Evolutionary conservation across 1,139 yeast species (phyloP).

Genomic region (Kurtzmaniella quercitrusa): DNA sequence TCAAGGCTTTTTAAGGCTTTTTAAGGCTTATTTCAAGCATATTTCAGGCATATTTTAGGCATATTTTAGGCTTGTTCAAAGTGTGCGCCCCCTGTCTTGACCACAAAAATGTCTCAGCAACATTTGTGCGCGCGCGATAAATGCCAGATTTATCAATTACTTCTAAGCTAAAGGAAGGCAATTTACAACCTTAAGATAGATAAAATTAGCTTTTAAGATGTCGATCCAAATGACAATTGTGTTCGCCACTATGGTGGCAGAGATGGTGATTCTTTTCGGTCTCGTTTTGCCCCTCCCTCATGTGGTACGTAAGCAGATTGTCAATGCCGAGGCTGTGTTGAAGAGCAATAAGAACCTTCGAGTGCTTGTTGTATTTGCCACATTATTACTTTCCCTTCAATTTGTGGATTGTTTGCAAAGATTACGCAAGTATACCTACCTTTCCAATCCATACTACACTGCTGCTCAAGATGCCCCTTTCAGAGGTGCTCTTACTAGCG

Average conservation of each 20-base stretch:
- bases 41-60: too few species aligned
- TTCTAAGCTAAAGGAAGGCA: not conserved
- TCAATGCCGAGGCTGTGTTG: constrained; percentile 31
- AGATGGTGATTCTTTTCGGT: constrained; percentile 51
- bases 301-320: constrained; percentile 44
- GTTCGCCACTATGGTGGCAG: constrained; percentile 43
- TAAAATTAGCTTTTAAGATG: constrained; percentile 20
- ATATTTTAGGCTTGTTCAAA: too few species aligned
- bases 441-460: constrained; percentile 25
- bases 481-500: constrained; percentile 14
- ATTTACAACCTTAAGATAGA: not conserved
- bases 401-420: constrained; percentile 58
- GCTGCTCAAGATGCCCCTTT: constrained; percentile 8
- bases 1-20: too few species aligned
- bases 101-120: too few species aligned
- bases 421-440: constrained; percentile 28
- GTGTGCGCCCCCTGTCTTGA: too few species aligned
- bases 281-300: constrained; percentile 64
- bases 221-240: constrained; percentile 45
- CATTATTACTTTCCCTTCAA: constrained; percentile 46
- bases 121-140: too few species aligned
- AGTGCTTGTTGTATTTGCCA: constrained; percentile 46
- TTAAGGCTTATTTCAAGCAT: too few species aligned
- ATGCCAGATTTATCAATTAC: not conserved
- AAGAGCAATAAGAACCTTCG: constrained; percentile 42